These are phyloP conservation scores for Saccharomycopsis sp. DNA, from an alignment of 805 yeast species.

Conservation along the genomic window DNA sequence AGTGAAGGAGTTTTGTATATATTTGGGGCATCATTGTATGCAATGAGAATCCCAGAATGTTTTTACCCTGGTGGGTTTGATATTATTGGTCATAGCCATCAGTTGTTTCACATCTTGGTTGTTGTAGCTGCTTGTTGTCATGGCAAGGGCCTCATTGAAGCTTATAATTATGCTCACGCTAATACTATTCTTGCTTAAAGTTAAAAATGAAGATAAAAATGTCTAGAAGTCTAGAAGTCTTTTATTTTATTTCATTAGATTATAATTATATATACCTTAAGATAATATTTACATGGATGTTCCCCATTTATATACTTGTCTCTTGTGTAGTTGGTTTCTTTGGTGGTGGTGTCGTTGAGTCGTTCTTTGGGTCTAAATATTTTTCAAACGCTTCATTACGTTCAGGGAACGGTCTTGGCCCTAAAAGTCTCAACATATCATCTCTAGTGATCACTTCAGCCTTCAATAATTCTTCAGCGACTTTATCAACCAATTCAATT, in stretches of 20 bases:
- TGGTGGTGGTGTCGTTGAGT: background rate
- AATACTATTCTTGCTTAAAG: conserved; percentile 14
- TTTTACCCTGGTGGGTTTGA: conserved; percentile 58
- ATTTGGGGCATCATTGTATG: conserved; percentile 73
- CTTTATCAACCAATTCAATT: conserved; percentile 66
- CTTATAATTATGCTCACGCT: conserved; percentile 46
- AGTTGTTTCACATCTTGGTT: conserved; percentile 72
- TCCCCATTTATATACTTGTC: no score
- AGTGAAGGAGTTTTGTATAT: conserved; percentile 72
- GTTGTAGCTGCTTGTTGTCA: conserved; percentile 74
- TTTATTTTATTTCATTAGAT: no score
- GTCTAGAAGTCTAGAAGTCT: no score
- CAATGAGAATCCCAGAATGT: conserved; percentile 72
- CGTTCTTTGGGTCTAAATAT: conserved; percentile 36
- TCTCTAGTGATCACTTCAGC: conserved; percentile 92
- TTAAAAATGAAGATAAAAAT: no score
- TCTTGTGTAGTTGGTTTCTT: no score
- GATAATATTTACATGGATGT: no score
- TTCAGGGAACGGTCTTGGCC: conserved; percentile 89
- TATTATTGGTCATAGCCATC: conserved; percentile 75
- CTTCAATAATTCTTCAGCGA: conserved; percentile 77
- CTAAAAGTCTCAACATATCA: conserved; percentile 84
- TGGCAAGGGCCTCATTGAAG: conserved; percentile 50
- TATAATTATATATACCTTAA: no score
- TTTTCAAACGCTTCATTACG: conserved; percentile 86